A percentile compares a stretch with the other conserved stretches of the same genome.
Conservation (phyloP, 371 early-diverging fungal species). For the Mortierella sp. region DNA sequence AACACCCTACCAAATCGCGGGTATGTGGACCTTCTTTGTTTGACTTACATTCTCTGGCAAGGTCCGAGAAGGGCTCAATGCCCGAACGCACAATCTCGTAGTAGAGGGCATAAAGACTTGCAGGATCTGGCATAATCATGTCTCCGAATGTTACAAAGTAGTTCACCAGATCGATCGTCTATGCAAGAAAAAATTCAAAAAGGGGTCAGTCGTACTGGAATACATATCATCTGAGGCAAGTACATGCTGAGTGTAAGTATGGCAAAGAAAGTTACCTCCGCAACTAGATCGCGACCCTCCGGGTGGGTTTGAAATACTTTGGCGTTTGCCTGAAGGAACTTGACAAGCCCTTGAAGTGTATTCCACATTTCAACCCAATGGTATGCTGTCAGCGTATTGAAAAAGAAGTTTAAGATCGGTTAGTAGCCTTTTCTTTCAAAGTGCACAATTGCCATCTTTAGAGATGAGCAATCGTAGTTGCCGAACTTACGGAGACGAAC, state of each 20-base stretch:
- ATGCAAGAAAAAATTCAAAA: neutral
- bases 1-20: neutral
- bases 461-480: neutral
- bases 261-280: slow-evolving; percentile 49
- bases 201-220: neutral
- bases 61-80: slow-evolving; percentile 58
- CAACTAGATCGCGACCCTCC: slow-evolving; percentile 58
- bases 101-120: slow-evolving; percentile 65
- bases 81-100: slow-evolving; percentile 70
- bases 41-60: slow-evolving; percentile 62
- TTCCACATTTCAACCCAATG: slow-evolving; percentile 72
- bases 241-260: too few relatives aligned
- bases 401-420: neutral
- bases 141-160: slow-evolving; percentile 67
- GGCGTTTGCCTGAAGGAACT: slow-evolving; percentile 61
- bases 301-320: slow-evolving; percentile 51
- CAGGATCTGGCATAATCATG: slow-evolving; percentile 65
- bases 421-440: neutral
- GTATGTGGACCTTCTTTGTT: neutral
- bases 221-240: neutral
- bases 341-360: slow-evolving; percentile 59
- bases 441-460: neutral
- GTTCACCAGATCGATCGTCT: slow-evolving; percentile 67
- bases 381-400: slow-evolving; percentile 50
- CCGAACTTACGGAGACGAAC: slow-evolving; percentile 62